These are phyloP conservation scores for Xerophyta viscosa DNA, from an alignment of 106 monocot species.

Conservation along the genomic window DNA sequence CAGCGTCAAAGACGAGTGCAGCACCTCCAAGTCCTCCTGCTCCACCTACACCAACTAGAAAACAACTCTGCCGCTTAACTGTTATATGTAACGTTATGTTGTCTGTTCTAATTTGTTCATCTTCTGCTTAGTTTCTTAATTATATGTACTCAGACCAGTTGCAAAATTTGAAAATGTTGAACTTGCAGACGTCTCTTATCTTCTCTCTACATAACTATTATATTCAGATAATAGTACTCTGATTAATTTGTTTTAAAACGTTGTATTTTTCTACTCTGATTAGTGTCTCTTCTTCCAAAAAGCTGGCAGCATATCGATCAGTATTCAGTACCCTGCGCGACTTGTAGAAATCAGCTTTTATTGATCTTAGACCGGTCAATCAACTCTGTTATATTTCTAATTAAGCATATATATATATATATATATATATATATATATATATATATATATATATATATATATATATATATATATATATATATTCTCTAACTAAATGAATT, in stretches of 20 bases:
- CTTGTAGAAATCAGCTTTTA: conserved; percentile 8
- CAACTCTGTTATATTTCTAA: no score
- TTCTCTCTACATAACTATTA: no score
- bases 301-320: not conserved
- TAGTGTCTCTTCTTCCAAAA: conserved; percentile 4
- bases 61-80: not conserved
- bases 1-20: conserved; percentile 47
- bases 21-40: conserved; percentile 61
- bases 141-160: not conserved
- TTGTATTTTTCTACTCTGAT: not conserved
- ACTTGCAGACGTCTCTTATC: not conserved
- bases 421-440: not conserved
- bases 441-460: no score
- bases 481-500: no score
- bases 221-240: no score
- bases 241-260: not conserved
- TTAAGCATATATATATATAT: not conserved
- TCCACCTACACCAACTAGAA: conserved; percentile 33
- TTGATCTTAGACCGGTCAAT: conserved; percentile 9
- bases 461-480: no score
- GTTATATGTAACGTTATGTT: not conserved
- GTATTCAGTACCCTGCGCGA: not conserved
- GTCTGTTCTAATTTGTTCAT: not conserved
- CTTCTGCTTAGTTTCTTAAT: not conserved
- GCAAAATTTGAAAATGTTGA: not conserved